These are phyloP conservation scores for Helicocarpus griseus DNA, from an alignment of 2,329 filamentous ascomycete species.

Conservation along the genomic window DNA sequence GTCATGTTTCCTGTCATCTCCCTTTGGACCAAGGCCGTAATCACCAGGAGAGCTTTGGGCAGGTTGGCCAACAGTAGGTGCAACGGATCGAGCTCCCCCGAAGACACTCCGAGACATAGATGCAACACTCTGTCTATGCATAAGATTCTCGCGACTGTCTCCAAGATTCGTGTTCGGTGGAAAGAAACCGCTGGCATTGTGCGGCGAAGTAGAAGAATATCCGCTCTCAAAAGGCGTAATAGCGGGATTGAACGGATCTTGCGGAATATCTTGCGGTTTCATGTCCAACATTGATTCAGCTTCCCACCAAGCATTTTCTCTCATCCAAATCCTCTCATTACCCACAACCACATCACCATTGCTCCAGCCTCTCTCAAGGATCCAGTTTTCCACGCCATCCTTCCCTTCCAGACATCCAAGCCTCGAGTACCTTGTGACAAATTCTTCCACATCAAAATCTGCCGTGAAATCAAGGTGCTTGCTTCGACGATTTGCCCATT, in stretches of 20 bases:
- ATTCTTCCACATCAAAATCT: slow-evolving; percentile 92
- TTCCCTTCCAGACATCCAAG: slow-evolving; percentile 83
- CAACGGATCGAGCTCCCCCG: slow-evolving; percentile 44
- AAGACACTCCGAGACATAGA: slow-evolving; percentile 40
- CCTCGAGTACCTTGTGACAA: slow-evolving; percentile 67
- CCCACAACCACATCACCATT: slow-evolving; percentile 93
- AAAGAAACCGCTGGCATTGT: slow-evolving; percentile 57
- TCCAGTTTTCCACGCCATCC: slow-evolving; percentile 90
- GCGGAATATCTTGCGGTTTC: slow-evolving; percentile 51
- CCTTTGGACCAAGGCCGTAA: slow-evolving; percentile 80
- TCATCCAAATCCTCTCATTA: slow-evolving; percentile 88
- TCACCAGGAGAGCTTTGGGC: slow-evolving; percentile 61
- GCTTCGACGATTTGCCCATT: slow-evolving; percentile 92
- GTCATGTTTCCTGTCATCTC: slow-evolving; percentile 65
- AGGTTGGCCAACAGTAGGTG: slow-evolving; percentile 45
- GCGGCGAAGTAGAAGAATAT: slow-evolving; percentile 52
- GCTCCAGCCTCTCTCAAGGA: slow-evolving; percentile 92
- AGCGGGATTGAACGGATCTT: slow-evolving; percentile 39
- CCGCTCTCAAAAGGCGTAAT: slow-evolving; percentile 58
- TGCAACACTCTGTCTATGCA: slow-evolving; percentile 43
- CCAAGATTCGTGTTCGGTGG: slow-evolving; percentile 52
- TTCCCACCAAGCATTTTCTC: slow-evolving; percentile 94
- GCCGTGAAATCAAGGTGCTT: slow-evolving; percentile 90
- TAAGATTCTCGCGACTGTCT: slow-evolving; percentile 62
- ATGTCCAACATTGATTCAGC: slow-evolving; percentile 92